A percentile compares a stretch with the other conserved stretches of the same genome.
phyloP scores from a whole-genome alignment of 805 yeast genomes.

The Citeromyces matritensis region DNA sequence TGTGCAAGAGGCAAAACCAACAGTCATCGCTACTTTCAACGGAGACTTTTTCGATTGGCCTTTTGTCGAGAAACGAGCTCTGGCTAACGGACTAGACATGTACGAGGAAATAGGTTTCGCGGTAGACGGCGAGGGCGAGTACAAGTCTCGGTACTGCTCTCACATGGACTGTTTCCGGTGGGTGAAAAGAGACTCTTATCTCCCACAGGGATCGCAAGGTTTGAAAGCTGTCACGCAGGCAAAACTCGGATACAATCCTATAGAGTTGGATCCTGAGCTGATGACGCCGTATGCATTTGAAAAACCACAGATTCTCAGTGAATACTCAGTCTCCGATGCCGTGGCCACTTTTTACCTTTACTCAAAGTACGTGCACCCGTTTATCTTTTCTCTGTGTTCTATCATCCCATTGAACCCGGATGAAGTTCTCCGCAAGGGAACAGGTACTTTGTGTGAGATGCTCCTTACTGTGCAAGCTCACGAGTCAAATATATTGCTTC shows the following conservation, averaged over 20 bases:
- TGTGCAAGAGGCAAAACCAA: constrained; percentile 74
- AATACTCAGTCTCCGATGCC: constrained; percentile 98
- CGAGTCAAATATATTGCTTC: constrained; percentile 57
- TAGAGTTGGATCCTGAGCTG: constrained; percentile 91
- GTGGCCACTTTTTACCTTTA: constrained; percentile 95
- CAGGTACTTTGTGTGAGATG: constrained; percentile 98
- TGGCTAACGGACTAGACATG: constrained; percentile 76
- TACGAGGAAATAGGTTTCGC: constrained; percentile 90
- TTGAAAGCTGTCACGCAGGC: constrained; percentile 94
- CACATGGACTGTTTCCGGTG: constrained; percentile 97
- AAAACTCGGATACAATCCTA: constrained; percentile 90
- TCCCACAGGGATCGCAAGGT: constrained; percentile 98
- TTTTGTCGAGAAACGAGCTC: constrained; percentile 79
- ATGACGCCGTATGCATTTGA: constrained; percentile 98
- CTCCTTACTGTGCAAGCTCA: constrained; percentile 93
- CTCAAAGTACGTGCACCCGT: constrained; percentile 95
- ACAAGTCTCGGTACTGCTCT: constrained; percentile 80
- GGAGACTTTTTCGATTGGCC: constrained; percentile 99
- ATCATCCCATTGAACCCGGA: constrained; percentile 95
- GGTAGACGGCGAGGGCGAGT: constrained; percentile 79
- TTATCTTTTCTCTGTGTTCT: constrained; percentile 87
- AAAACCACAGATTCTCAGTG: constrained; percentile 83
- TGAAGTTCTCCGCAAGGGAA: constrained; percentile 90
- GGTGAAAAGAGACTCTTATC: constrained; percentile 95
- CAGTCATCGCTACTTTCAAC: constrained; percentile 95